Evolutionary conservation across 2,329 filamentous ascomycete genomes (phyloP), one percentile per base, ranked within the genome.

Genomic region (Fusarium sp.): DNA sequence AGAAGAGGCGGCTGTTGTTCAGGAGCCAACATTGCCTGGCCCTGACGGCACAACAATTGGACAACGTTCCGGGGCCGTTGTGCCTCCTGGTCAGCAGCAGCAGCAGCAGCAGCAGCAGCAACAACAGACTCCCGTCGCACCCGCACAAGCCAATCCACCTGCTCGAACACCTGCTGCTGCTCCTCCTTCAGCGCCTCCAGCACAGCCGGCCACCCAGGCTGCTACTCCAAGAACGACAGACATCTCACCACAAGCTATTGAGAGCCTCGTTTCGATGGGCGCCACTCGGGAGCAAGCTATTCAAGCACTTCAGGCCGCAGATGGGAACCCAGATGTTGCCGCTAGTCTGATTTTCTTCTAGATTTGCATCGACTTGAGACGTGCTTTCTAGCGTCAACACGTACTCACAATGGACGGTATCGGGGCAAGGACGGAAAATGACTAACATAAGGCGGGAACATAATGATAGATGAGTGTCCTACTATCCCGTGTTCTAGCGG

Each of bases 1-100:
- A 45, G 84, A 88, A 41, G 93, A 96, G 70, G 91, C 94, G 64
- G 87, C 88, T 5, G 84, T 90, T 61, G 86, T 90, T 51, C 86
- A 92, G 57, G 95, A 98, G 79, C 94, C 94, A 6, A 93, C 91
- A 15, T 87, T 98, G 47, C 86, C 89, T 42, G 96, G 96, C 0
- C 92, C 94, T 1, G 92, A 91, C 37, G 95, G 94, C n/a, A 96
- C 93, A 13, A 90, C 92, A 47, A 93, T 98, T 65, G 95, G 95
- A 41, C 90, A 91, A 47, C 87, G 90, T 56, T 91, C 94, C 4
- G 96, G 96, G 17, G 93, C 91, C 25, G 88, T 96, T 21, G 87
- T 76, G 41, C 75, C 78, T 18, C 61, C 74, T 55, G 47, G 63
- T 20, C 52, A 69, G 39, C 63, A 58, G 33, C 67, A 59, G 41